Conservation (phyloP, 2,329 filamentous ascomycete species). For the Xylaria sp. region DNA sequence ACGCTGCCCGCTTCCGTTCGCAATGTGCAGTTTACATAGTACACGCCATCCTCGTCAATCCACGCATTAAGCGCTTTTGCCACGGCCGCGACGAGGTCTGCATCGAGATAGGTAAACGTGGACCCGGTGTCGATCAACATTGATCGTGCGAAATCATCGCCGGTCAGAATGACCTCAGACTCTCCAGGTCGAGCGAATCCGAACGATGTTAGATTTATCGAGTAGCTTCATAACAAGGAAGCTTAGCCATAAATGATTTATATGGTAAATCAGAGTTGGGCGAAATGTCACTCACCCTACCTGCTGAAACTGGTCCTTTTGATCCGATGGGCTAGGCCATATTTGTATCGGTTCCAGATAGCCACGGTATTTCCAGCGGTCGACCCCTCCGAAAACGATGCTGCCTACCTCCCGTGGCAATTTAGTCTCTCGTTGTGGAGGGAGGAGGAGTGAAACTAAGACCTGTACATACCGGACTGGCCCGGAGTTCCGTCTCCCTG, state of each 20-base stretch:
- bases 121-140: constrained; percentile 72
- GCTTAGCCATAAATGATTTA: constrained; percentile 1
- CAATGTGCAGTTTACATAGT: constrained; percentile 53
- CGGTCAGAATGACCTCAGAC: constrained; percentile 45
- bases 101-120: constrained; percentile 71
- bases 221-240: constrained; percentile 47
- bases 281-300: constrained; percentile 44
- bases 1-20: constrained; percentile 55
- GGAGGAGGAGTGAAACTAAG: neutral
- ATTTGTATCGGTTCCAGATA: constrained; percentile 50
- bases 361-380: constrained; percentile 57
- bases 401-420: constrained; percentile 41
- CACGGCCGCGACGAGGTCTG: constrained; percentile 60
- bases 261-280: neutral
- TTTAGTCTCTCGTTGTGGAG: neutral
- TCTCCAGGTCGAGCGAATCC: constrained; percentile 48
- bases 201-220: constrained; percentile 54
- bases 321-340: constrained; percentile 52
- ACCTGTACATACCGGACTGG: constrained; percentile 36
- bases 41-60: constrained; percentile 46
- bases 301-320: constrained; percentile 50
- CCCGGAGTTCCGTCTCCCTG: constrained; percentile 49
- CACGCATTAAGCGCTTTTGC: constrained; percentile 51
- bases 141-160: constrained; percentile 52
- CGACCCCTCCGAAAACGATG: constrained; percentile 60